A percentile compares a stretch with the other conserved stretches of the same genome.
Evolutionary conservation across 208 protist species (phyloP).

Genomic region (Naegleria lovaniensis): DNA sequence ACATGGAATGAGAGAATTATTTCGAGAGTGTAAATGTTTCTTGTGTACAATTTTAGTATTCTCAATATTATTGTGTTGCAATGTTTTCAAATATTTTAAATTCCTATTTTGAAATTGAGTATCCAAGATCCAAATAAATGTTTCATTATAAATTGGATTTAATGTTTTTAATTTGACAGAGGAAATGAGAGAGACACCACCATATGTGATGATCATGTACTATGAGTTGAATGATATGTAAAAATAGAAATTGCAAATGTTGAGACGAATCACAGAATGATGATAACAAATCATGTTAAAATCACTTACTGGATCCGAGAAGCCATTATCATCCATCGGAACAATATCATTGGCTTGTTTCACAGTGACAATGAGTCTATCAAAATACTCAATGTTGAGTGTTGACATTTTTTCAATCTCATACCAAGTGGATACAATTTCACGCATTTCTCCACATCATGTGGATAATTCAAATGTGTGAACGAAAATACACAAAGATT

Average conservation of each 20-base stretch:
- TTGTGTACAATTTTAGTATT: not conserved
- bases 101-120: not conserved
- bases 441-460: no score
- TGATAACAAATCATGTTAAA: not conserved
- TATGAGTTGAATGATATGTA: not conserved
- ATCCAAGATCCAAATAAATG: not conserved
- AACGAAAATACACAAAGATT: no score
- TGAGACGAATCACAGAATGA: no score
- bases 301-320: not conserved
- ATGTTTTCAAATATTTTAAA: not conserved
- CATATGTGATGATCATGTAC: not conserved
- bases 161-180: not conserved
- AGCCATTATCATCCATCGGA: not conserved
- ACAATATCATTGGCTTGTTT: not conserved
- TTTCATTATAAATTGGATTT: not conserved
- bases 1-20: not conserved
- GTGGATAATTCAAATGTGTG: no score
- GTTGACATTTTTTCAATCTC: not conserved
- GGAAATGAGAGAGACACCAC: not conserved
- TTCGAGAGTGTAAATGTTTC: not conserved
- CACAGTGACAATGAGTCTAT: not conserved
- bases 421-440: no score
- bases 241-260: no score
- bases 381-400: not conserved
- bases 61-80: not conserved